Base-by-base conservation (phyloP, 441 rosid species). In the Hypseocharis bilobata region DNA sequence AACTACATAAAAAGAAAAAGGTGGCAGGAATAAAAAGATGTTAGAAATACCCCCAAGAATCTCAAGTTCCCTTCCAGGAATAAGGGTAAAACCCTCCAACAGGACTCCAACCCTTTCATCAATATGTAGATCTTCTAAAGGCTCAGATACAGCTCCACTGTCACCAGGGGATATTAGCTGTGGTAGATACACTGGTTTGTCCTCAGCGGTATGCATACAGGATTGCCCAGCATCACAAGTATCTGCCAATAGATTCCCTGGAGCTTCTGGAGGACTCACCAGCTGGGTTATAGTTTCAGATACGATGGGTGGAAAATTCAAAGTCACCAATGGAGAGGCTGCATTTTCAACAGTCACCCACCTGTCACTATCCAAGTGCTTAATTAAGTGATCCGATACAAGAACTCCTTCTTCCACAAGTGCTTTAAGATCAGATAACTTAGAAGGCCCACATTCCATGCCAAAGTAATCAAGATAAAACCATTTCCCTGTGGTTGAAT, bases 301-400 rank as follows among this genome's bases (percentile, higher is more conserved):
- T 52, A 80, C 87, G 30, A 89, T 79, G 60, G 92, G 81, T 34
- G 84, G 77, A 68, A 86, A 84, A 80, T 77, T 81, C 68, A 74
- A 60, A 51, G 86, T 62, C 64, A 78, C 82, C 77, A 79, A 47
- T 23, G 99, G 99, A 16, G 99, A 91, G 78, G 86, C 85, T 30
- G 99, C 99, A 77, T 91, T 91, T 82, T 94, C 98, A 81, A 91
- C 78, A 7, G 96, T 89, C 65, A 89, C 83, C 99, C 99, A 94
- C 86, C 96, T 82, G 77, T 94, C 84, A 52, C 85, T 77, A 68
- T 91, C 91, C 75, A 82, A 65, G 73, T 88, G 96, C 72, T 87
- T 91, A 76, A 94, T 76, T 72, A 94, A 88, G 80, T 94, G 98
- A 81, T 91, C 99, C 2, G 98, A 80, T 65, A 68, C 81, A 72